Evolutionary conservation across 768 basidiomycete species (phyloP), one percentile per base, ranked within the genome.

Genomic region (Amanita polypyramis): DNA sequence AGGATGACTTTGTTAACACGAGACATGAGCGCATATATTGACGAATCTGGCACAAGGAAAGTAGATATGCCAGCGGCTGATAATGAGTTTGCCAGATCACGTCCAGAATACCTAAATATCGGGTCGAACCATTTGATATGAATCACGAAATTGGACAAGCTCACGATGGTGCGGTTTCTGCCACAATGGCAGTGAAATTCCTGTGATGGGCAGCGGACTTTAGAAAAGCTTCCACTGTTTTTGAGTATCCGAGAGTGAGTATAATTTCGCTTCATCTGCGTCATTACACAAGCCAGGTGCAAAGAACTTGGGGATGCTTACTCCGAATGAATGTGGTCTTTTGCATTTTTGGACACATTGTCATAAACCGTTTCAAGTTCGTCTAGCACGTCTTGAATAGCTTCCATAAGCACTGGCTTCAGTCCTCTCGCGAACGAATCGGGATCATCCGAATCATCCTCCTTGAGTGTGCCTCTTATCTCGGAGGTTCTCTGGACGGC

Each of bases 301-400:
- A 11, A 32, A 32, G 29, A 8, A 37, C 34, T 32, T 30, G 23
- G 12, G 42, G 47, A 38, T 1, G 68, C 89, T 61, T 60, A 97
- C 95, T 96, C 93, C n/a, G 93, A 91, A 63, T 98, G 95, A 51
- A 99, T 87, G 61, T 98, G 94, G 62, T 96, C 93, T 64, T 80
- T 86, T 2, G 94, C 91, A 56, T 87, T 89, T 69, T 89, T 95
- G 7, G 89, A 87, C 15, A 98, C 84, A 56, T 85, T 93, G 55
- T 96, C 89, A 56, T 97, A 91, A 1, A 95, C 94, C 2, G 89
- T 93, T 62, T 96, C 94, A 32, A 99, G 71, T 64, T 99, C 96
- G 55, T 96, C 92, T 38, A 96, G 73, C 14, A 97, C 88, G 59
- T 97, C 95, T 60, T 95, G 87, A 44, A 99, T 94, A 5, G 93